Evolutionary conservation across 768 basidiomycete species (phyloP), one percentile per base, ranked within the genome.

Genomic region (Lactifluus piperatus): DNA sequence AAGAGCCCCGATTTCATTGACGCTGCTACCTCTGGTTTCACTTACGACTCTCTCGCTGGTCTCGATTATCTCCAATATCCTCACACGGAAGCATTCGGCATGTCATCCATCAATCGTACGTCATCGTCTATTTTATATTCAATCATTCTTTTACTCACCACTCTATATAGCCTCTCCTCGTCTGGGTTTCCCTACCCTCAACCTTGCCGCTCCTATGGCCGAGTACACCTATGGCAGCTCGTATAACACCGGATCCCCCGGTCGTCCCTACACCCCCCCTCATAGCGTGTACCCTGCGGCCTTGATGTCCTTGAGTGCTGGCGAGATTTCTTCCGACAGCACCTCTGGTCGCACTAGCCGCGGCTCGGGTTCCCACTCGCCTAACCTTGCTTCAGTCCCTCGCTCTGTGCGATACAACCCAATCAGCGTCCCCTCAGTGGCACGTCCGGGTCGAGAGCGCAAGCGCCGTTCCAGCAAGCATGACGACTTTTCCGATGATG

Each of bases 391-490:
- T 27, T 76, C 83, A 32, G 81, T 87, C 43, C 86, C 85, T 29
- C 77, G 86, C 64, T 86, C 87, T 50, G 85, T 85, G 67, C 86
- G 88, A 65, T 90, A 81, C 78, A 88, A 88, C 74, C 88, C 88
- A 5, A 82, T 90, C 62, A 68, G 63, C 20, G 58, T 69, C 55
- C 62, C 70, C 65, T 73, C 79, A 57, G 76, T 80, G 16, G 74
- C 82, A 46, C 76, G 80, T 51, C 76, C 83, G 57, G 74, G 84
- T 37, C 81, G 69, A 57, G 66, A 68, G 65, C 67, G 65, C 64
- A 71, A 71, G 70, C 70, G 70, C 78, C 72, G 76, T 74, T 55
- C 72, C 66, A 68, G 73, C 75, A 67, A 72, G 70, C 49, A 78
- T 66, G 75, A 76, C 67, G 81, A 85, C 67, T 85, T 88, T 22